Conservation (phyloP, 805 yeast species). For the Yarrowia sp. region DNA sequence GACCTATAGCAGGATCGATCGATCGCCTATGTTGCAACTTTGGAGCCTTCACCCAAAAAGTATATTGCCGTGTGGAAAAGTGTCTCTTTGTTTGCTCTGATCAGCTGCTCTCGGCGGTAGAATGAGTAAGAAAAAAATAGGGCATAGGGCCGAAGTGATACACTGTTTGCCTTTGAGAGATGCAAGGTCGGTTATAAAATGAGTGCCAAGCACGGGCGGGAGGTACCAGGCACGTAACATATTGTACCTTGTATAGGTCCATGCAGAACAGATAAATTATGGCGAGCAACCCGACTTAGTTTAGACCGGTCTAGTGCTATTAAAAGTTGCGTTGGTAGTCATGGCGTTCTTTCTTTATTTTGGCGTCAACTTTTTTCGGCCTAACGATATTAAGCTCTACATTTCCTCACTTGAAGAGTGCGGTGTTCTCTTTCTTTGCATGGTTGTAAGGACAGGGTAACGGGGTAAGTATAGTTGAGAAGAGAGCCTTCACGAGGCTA, state of each 20-base stretch:
- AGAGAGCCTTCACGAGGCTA: neutral
- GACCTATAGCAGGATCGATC: neutral
- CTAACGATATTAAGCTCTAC: slow-evolving; percentile 2
- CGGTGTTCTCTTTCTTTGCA: neutral
- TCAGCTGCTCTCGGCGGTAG: neutral
- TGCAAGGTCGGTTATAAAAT: too few species aligned
- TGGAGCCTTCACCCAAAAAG: neutral
- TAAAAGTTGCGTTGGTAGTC: too few species aligned
- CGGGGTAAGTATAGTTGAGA: too few species aligned
- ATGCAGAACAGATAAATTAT: too few species aligned
- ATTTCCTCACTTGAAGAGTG: neutral
- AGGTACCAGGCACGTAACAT: too few species aligned
- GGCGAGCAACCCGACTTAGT: too few species aligned
- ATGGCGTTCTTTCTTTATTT: too few species aligned
- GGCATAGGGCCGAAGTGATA: neutral
- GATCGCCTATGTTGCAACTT: neutral
- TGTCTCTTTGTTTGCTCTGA: slow-evolving; percentile 3
- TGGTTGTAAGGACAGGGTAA: slow-evolving; percentile 1
- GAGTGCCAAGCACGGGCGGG: too few species aligned
- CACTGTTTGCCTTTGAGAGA: too few species aligned
- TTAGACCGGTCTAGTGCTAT: too few species aligned
- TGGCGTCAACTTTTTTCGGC: neutral
- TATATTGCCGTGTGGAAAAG: neutral
- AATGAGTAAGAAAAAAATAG: neutral
- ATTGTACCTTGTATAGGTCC: too few species aligned